Conservation (phyloP, 1,139 yeast genomes). For the Yamadazyma buinensis region DNA sequence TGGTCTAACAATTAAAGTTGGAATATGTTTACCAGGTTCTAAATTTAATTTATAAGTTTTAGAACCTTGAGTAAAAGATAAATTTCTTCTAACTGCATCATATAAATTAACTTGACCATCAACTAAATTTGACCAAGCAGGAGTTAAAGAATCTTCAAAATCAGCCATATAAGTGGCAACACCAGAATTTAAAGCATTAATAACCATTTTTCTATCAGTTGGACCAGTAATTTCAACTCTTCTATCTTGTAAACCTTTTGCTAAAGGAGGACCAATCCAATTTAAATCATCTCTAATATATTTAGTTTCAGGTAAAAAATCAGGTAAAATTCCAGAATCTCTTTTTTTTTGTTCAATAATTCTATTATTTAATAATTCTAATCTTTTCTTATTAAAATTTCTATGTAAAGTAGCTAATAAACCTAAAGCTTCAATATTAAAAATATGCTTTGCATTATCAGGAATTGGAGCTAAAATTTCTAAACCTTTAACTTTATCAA, state of each 20-base stretch:
- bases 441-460: conserved; percentile 54
- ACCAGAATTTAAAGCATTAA: conserved; percentile 84
- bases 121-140: conserved; percentile 88
- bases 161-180: conserved; percentile 95
- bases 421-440: conserved; percentile 66
- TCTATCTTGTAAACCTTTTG: conserved; percentile 73
- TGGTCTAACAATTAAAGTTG: conserved; percentile 78
- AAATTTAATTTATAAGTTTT: conserved; percentile 60
- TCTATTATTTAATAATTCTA: conserved; percentile 57
- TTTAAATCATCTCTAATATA: conserved; percentile 67
- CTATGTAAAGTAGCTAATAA: conserved; percentile 74
- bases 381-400: conserved; percentile 60
- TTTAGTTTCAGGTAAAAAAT: conserved; percentile 69
- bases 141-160: conserved; percentile 92
- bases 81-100: conserved; percentile 75
- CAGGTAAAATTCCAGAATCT: conserved; percentile 68
- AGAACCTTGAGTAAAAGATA: conserved; percentile 53
- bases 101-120: conserved; percentile 89
- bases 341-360: conserved; percentile 56
- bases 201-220: conserved; percentile 86
- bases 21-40: conserved; percentile 54
- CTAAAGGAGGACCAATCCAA: conserved; percentile 79
- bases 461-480: conserved; percentile 64
- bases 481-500: conserved; percentile 58
- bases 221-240: conserved; percentile 90